Percentiles rank a stretch among this genome's conserved stretches.
These are phyloP conservation scores for Cymodocea nodosa DNA, from an alignment of 116 monocot species.

Conservation along the genomic window DNA sequence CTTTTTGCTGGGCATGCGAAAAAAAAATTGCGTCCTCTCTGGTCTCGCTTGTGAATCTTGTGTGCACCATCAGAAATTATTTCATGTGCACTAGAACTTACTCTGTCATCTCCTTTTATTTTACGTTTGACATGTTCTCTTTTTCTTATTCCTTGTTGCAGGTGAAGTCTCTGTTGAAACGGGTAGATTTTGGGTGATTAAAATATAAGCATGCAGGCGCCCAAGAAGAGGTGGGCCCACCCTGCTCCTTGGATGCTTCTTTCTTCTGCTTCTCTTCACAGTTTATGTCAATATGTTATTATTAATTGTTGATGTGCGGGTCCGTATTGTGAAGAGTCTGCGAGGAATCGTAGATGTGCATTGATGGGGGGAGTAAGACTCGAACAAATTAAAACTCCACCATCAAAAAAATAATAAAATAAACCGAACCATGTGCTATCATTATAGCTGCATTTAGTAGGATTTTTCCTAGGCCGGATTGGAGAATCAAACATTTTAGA, in stretches of 20 bases:
- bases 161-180: not conserved
- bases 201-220: slow-evolving; percentile 8
- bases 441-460: not conserved
- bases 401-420: not conserved
- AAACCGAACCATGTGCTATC: not conserved
- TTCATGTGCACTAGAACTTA: not conserved
- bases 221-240: slow-evolving; percentile 10
- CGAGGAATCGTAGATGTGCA: slow-evolving; percentile 1
- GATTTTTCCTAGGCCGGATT: not conserved
- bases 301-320: slow-evolving; percentile 1
- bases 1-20: not conserved
- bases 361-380: not conserved
- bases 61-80: not conserved
- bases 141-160: slow-evolving; percentile 1
- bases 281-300: not conserved
- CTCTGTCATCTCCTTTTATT: not conserved
- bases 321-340: not conserved
- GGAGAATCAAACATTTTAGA: not conserved
- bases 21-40: not conserved
- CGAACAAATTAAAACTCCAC: not conserved
- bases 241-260: slow-evolving; percentile 6
- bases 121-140: not conserved
- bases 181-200: not conserved
- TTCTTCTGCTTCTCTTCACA: not conserved
- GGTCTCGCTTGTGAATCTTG: not conserved